phyloP scores from a whole-genome alignment of 352 stramenopile species.

The Pythium vanterpoolii region DNA sequence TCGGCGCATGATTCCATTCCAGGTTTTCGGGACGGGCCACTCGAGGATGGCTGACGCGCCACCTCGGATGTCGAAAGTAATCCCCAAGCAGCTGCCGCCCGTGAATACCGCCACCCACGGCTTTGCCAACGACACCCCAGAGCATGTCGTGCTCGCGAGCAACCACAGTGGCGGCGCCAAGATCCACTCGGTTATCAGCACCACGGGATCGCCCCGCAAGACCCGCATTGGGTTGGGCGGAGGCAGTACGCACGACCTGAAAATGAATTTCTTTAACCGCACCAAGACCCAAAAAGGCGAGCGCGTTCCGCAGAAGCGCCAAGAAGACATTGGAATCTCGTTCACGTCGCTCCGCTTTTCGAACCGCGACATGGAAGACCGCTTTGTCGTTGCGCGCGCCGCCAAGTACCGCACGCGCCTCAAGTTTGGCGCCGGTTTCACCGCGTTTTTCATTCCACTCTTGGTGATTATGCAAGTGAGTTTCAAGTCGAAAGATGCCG shows the following conservation, averaged over 20 bases:
- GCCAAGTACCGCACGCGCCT: conserved; percentile 74
- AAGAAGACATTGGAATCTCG: conserved; percentile 80
- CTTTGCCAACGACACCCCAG: not conserved
- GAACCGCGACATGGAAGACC: conserved; percentile 63
- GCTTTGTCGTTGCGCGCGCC: conserved; percentile 42
- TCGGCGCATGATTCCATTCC: conserved; percentile 63
- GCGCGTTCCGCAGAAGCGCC: conserved; percentile 32
- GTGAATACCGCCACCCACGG: conserved; percentile 17
- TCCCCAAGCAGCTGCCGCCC: conserved; percentile 45
- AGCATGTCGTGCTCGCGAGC: conserved; percentile 27
- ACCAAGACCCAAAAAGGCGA: conserved; percentile 30
- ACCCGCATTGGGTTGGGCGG: conserved; percentile 48
- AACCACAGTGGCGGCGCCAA: conserved; percentile 39
- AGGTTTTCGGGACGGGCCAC: conserved; percentile 67
- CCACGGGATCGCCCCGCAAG: conserved; percentile 26
- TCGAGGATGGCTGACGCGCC: conserved; percentile 71
- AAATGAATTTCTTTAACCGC: conserved; percentile 67
- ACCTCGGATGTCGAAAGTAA: conserved; percentile 75
- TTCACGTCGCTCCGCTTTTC: conserved; percentile 69
- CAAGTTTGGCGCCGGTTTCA: conserved; percentile 71
- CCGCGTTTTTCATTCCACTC: conserved; percentile 79
- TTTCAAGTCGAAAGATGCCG: conserved; percentile 68
- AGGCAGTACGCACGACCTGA: conserved; percentile 58
- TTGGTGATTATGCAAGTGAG: conserved; percentile 86
- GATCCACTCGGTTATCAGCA: not conserved